Conservation (phyloP, 495 filamentous ascomycete species). For the Peziza echinospora region DNA sequence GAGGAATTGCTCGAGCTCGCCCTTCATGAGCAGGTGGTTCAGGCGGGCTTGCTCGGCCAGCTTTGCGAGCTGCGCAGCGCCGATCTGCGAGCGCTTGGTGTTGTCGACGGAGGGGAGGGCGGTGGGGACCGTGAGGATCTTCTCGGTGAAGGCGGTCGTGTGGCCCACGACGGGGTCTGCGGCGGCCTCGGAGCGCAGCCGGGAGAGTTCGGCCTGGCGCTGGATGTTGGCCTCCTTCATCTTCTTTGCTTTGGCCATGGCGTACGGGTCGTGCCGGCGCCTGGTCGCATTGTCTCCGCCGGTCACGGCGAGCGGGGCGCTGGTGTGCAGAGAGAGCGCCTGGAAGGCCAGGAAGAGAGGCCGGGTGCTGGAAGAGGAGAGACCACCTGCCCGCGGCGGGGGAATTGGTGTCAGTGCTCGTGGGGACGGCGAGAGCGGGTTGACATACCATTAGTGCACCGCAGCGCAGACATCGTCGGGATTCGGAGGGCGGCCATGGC, state of each 20-base stretch:
- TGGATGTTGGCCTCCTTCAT: constrained; percentile 60
- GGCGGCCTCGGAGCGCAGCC: constrained; percentile 34
- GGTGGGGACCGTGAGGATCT: constrained; percentile 39
- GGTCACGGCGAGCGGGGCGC: constrained; percentile 26
- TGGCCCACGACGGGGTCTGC: constrained; percentile 63
- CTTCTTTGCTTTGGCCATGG: constrained; percentile 48
- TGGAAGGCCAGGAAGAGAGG: constrained; percentile 17
- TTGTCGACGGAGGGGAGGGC: constrained; percentile 15
- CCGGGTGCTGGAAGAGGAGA: too few relatives aligned
- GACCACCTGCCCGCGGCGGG: background rate
- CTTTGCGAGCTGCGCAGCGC: constrained; percentile 4
- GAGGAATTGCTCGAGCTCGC: constrained; percentile 42
- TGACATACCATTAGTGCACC: background rate
- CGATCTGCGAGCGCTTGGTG: constrained; percentile 5
- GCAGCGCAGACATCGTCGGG: background rate
- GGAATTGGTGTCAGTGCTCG: constrained; percentile 3
- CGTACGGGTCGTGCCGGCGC: constrained; percentile 40
- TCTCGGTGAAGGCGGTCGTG: constrained; percentile 61
- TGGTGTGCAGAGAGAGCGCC: constrained; percentile 24
- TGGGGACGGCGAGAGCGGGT: background rate
- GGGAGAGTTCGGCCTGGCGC: constrained; percentile 42
- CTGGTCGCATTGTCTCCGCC: constrained; percentile 28
- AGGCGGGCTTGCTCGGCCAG: constrained; percentile 31
- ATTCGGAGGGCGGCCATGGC: constrained; percentile 10
- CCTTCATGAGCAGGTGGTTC: constrained; percentile 49